Conservation (phyloP, 1,284 basidiomycete species). For the Athelia sp. region DNA sequence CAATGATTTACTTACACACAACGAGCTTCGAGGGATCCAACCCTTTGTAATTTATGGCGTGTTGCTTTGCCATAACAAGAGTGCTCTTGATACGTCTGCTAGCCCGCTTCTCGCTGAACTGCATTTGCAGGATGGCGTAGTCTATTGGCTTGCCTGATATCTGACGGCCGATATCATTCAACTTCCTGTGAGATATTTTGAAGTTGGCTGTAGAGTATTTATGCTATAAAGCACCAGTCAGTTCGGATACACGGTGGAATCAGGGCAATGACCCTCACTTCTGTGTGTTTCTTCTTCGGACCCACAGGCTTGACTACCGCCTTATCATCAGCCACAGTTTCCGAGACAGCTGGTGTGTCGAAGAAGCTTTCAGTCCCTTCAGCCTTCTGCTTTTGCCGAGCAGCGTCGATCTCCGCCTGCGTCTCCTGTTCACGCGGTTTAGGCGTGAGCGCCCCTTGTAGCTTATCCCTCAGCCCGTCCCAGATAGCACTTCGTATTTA, state of each 20-base stretch:
- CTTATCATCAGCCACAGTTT: not conserved
- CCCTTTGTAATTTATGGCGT: conserved; percentile 77
- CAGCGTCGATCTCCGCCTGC: conserved; percentile 44
- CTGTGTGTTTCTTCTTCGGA: not conserved
- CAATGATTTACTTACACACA: conserved; percentile 59
- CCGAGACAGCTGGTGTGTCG: conserved; percentile 31
- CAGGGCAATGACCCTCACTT: not conserved
- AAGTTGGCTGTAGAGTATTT: conserved; percentile 89
- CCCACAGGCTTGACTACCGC: not conserved
- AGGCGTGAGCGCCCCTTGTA: conserved; percentile 53
- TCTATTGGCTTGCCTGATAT: conserved; percentile 89
- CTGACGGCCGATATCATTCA: conserved; percentile 85
- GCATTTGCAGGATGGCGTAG: conserved; percentile 94
- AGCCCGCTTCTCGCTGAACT: conserved; percentile 89
- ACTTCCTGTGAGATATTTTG: conserved; percentile 90
- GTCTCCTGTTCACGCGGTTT: conserved; percentile 39
- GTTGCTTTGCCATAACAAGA: conserved; percentile 82
- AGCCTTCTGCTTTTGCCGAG: conserved; percentile 45
- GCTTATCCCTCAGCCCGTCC: conserved; percentile 47
- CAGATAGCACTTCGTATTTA: not conserved
- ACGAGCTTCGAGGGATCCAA: conserved; percentile 73
- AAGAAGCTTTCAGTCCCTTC: conserved; percentile 54
- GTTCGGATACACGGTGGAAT: not conserved
- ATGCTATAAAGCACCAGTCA: conserved; percentile 48
- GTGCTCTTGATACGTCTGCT: conserved; percentile 85